Conservation (phyloP, 192 early-diverging fungal genomes). For the Podila verticillata region DNA sequence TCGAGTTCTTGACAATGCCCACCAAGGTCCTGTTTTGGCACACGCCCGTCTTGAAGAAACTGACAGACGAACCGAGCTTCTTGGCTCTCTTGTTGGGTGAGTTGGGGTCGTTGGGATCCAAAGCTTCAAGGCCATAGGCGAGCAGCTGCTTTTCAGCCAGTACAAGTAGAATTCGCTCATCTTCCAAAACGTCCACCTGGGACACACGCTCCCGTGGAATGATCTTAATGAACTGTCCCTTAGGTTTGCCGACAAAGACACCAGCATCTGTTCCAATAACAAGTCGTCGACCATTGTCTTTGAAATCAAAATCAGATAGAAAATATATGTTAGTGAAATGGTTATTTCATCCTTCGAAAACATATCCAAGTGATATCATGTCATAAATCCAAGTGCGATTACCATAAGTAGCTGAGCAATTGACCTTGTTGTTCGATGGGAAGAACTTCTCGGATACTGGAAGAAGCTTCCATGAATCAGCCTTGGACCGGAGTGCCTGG, state of each 20-base stretch:
- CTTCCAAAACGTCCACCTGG: conserved; percentile 89
- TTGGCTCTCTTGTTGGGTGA: conserved; percentile 57
- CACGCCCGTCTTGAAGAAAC: conserved; percentile 60
- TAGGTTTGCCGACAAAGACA: conserved; percentile 74
- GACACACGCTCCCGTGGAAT: conserved; percentile 79
- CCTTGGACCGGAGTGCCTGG: conserved; percentile 50
- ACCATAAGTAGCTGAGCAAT: conserved; percentile 62
- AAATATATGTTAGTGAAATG: not conserved
- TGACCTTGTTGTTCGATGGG: conserved; percentile 62
- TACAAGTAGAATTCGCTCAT: conserved; percentile 82
- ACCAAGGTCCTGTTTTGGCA: conserved; percentile 51
- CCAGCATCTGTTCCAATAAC: conserved; percentile 89
- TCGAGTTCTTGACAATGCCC: conserved; percentile 49
- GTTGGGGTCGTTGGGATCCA: conserved; percentile 71
- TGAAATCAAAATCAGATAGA: conserved; percentile 3
- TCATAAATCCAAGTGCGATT: conserved; percentile 10
- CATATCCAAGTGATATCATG: not conserved
- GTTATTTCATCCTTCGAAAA: not conserved
- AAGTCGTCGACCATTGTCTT: conserved; percentile 71
- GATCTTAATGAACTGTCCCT: conserved; percentile 60
- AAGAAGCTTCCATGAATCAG: conserved; percentile 63
- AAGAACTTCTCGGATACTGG: conserved; percentile 65
- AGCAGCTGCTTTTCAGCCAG: conserved; percentile 80
- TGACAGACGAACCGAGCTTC: conserved; percentile 60
- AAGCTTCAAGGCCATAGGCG: conserved; percentile 79